phyloP scores from a whole-genome alignment of 805 yeast genomes.

The Barnettozyma wickerhamii region DNA sequence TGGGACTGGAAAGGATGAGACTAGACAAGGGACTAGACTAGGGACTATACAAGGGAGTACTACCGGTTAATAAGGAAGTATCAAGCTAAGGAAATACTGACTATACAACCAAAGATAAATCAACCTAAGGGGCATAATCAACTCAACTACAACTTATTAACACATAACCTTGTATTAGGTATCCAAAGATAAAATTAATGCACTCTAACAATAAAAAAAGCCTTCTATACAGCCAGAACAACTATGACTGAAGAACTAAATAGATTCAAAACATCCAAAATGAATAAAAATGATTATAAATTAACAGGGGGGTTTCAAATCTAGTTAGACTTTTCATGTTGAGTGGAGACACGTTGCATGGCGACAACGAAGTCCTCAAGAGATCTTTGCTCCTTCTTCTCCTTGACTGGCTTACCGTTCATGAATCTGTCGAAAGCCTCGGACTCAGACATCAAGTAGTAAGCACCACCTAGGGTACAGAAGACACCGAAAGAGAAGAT shows the following conservation, averaged over 20 bases:
- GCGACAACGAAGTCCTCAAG: constrained; percentile 81
- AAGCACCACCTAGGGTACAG: constrained; percentile 95
- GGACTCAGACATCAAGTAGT: constrained; percentile 86
- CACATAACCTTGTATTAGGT: constrained; percentile 7
- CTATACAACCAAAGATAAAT: no score
- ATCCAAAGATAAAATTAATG: constrained; percentile 7
- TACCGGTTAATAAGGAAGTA: no score
- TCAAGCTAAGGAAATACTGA: no score
- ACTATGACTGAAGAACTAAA: constrained; percentile 2
- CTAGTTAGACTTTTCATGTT: constrained; percentile 76
- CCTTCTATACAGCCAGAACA: constrained; percentile 2
- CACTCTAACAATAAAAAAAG: constrained; percentile 7
- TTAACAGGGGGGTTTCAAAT: constrained; percentile 3
- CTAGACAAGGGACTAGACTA: no score
- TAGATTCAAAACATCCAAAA: constrained; percentile 5
- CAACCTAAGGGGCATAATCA: no score
- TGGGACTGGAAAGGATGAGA: no score
- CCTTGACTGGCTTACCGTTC: constrained; percentile 72
- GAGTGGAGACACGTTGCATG: constrained; percentile 87
- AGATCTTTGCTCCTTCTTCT: constrained; percentile 56
- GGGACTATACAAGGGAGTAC: no score
- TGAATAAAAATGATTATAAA: constrained; percentile 5
- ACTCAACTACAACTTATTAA: constrained; percentile 2
- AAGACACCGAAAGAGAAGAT: constrained; percentile 94
- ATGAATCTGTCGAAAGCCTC: constrained; percentile 76